Evolutionary conservation across 257 asterid genomes (phyloP).

Genomic region (Gardenia jasminoides): DNA sequence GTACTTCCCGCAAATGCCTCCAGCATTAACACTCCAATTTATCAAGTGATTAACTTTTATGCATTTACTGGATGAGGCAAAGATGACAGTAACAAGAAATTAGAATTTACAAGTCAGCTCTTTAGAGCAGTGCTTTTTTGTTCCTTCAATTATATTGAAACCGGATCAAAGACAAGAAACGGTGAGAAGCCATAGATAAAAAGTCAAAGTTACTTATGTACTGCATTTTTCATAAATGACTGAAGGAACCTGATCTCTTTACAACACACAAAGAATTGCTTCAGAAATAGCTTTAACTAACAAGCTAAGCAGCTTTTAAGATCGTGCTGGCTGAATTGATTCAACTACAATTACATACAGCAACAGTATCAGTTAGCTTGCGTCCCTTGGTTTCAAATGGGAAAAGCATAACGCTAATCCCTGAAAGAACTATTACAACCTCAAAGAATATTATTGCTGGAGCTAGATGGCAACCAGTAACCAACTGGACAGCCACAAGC

Average conservation of each 20-base stretch:
- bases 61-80: no score
- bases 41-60: no score
- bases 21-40: no score
- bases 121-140: no score
- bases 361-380: conserved; percentile 16
- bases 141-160: no score
- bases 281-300: no score
- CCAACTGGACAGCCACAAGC: conserved; percentile 66
- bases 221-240: background rate
- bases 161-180: background rate
- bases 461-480: conserved; percentile 63
- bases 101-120: no score
- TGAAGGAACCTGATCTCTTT: background rate
- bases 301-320: background rate
- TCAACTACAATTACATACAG: background rate
- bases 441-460: conserved; percentile 61
- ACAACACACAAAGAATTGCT: background rate
- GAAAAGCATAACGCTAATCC: conserved; percentile 22
- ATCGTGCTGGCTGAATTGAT: background rate
- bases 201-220: background rate
- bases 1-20: no score
- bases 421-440: conserved; percentile 45
- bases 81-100: no score
- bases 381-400: conserved; percentile 35
- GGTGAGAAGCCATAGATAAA: background rate